These are phyloP conservation scores for Yamadazyma laniorum DNA, from an alignment of 805 yeast genomes.

Conservation along the genomic window DNA sequence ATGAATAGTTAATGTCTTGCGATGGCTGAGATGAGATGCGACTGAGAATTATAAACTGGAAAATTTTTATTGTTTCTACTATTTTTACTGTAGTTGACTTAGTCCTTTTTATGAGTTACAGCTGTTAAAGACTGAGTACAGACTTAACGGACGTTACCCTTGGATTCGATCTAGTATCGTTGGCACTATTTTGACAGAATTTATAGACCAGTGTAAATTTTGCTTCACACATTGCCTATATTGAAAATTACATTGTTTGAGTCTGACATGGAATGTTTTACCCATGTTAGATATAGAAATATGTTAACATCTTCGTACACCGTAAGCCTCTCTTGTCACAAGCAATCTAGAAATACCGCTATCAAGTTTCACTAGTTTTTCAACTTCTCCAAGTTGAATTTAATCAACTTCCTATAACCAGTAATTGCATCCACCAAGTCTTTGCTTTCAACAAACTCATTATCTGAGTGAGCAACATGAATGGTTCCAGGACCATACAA, in stretches of 20 bases:
- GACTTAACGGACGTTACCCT: not conserved
- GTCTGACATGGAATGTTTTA: conserved; percentile 31
- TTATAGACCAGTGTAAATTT: conserved; percentile 10
- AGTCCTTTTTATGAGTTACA: not conserved
- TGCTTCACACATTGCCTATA: conserved; percentile 34
- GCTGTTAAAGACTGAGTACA: conserved; percentile 4
- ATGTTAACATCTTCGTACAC: conserved; percentile 32
- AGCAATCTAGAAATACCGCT: no score
- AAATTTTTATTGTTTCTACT: conserved; percentile 1
- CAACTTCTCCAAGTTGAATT: conserved; percentile 11
- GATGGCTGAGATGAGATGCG: conserved; percentile 4
- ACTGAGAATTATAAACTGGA: not conserved
- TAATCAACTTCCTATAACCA: conserved; percentile 49
- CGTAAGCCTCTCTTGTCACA: no score
- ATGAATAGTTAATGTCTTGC: no score
- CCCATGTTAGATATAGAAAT: conserved; percentile 45
- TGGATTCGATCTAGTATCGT: no score
- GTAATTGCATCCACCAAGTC: conserved; percentile 51
- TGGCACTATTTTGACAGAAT: conserved; percentile 17
- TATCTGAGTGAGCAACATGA: conserved; percentile 56
- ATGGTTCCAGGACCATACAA: conserved; percentile 70
- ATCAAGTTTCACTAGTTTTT: no score
- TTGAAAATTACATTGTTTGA: conserved; percentile 44
- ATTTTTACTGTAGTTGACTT: not conserved
- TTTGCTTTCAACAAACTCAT: conserved; percentile 49